Conservation (phyloP, 805 yeast genomes). For the Zygosaccharomyces pseudorouxii region DNA sequence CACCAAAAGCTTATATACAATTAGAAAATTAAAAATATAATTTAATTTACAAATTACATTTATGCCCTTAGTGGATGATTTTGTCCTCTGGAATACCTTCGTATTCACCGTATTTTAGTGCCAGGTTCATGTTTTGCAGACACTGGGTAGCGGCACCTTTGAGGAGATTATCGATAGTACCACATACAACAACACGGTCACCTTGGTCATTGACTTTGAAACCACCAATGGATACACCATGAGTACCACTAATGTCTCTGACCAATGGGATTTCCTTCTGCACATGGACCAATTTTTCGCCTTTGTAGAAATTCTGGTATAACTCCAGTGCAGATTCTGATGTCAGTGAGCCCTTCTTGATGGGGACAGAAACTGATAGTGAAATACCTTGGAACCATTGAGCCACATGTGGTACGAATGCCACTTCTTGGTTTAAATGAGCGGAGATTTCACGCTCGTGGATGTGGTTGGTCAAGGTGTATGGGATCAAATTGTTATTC, state of each 20-base stretch:
- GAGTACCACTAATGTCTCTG: slow-evolving; percentile 85
- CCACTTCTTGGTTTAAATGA: slow-evolving; percentile 72
- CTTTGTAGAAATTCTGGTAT: slow-evolving; percentile 82
- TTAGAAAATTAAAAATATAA: background rate
- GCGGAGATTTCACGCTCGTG: slow-evolving; percentile 91
- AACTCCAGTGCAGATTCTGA: slow-evolving; percentile 70
- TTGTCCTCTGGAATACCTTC: slow-evolving; percentile 85
- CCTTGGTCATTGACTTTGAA: slow-evolving; percentile 87
- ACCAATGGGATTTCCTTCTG: slow-evolving; percentile 93
- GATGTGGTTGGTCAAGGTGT: slow-evolving; percentile 92
- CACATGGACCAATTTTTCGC: slow-evolving; percentile 78
- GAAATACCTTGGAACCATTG: slow-evolving; percentile 99
- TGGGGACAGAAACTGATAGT: slow-evolving; percentile 85
- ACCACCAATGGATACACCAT: slow-evolving; percentile 93
- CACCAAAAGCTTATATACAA: too few relatives aligned
- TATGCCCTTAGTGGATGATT: slow-evolving; percentile 21
- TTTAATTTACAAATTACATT: background rate
- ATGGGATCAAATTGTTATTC: slow-evolving; percentile 84
- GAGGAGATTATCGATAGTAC: slow-evolving; percentile 90
- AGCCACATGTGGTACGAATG: slow-evolving; percentile 96
- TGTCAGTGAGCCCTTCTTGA: slow-evolving; percentile 60
- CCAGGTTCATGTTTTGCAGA: slow-evolving; percentile 89
- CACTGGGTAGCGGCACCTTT: slow-evolving; percentile 99
- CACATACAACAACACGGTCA: slow-evolving; percentile 88
- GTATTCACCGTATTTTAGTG: slow-evolving; percentile 85